Percentiles rank a stretch among this genome's conserved stretches.
These are phyloP conservation scores for Omphalotus olearius DNA, from an alignment of 1,284 basidiomycete species.

Conservation along the genomic window DNA sequence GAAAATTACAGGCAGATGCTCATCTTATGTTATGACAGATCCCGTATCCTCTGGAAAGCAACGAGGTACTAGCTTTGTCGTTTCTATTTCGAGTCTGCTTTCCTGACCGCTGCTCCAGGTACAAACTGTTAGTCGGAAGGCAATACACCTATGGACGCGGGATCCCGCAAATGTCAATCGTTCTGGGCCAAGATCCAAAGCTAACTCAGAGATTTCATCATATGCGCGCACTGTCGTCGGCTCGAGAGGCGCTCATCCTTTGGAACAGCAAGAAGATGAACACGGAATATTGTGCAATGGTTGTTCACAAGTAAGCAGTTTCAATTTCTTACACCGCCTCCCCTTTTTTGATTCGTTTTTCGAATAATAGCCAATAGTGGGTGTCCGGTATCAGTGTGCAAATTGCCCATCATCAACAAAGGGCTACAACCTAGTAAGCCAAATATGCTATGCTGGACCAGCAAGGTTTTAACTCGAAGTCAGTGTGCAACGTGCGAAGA, in stretches of 20 bases:
- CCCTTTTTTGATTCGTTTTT: not conserved
- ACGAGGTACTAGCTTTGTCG: constrained; percentile 43
- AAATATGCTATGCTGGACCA: not conserved
- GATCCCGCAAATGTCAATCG: constrained; percentile 61
- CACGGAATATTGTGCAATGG: constrained; percentile 57
- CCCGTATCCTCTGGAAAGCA: constrained; percentile 49
- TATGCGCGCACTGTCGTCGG: constrained; percentile 61
- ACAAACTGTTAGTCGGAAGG: constrained; percentile 68
- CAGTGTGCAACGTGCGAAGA: constrained; percentile 80
- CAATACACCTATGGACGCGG: constrained; percentile 72
- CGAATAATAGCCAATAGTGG: constrained; percentile 51
- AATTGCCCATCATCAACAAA: constrained; percentile 64
- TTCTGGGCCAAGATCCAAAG: constrained; percentile 37
- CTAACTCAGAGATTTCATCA: constrained; percentile 56
- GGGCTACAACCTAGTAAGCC: constrained; percentile 60
- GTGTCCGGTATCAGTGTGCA: constrained; percentile 74
- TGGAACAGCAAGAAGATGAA: constrained; percentile 32
- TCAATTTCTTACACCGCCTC: constrained; percentile 16
- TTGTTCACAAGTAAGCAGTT: constrained; percentile 49
- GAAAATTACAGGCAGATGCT: not conserved
- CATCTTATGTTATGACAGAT: constrained; percentile 1
- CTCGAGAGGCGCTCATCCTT: constrained; percentile 26
- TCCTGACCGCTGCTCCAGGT: constrained; percentile 25
- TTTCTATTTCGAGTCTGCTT: not conserved
- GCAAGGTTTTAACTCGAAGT: not conserved